phyloP scores from a whole-genome alignment of 1,284 basidiomycete genomes.

The Boletus semigastroideus region DNA sequence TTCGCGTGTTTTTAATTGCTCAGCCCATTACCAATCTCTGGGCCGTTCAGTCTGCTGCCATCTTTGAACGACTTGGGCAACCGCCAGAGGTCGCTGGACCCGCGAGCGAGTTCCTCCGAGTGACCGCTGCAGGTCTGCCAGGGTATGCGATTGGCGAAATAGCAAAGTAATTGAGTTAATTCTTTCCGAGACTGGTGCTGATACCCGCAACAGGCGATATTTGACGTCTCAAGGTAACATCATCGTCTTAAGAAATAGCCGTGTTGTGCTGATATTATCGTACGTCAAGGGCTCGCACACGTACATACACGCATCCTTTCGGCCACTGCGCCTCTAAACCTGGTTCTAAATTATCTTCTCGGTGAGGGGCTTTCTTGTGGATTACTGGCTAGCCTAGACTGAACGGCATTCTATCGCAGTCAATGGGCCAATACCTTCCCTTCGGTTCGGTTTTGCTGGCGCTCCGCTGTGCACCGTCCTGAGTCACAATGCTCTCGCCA shows the following conservation, averaged over 20 bases:
- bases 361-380: conserved; percentile 11
- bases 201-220: conserved; percentile 18
- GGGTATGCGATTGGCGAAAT: conserved; percentile 32
- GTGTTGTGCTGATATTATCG: background rate
- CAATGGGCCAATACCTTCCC: conserved; percentile 26
- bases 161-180: conserved; percentile 19
- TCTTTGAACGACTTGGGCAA: conserved; percentile 27
- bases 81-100: conserved; percentile 16
- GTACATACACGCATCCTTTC: conserved; percentile 26
- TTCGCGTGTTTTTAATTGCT: background rate
- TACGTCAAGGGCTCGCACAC: conserved; percentile 19
- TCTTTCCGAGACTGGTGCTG: conserved; percentile 1
- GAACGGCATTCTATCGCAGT: conserved; percentile 12
- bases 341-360: conserved; percentile 30
- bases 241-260: background rate
- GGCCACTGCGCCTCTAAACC: conserved; percentile 24
- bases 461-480: conserved; percentile 29
- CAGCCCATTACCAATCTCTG: conserved; percentile 27
- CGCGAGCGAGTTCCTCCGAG: conserved; percentile 25
- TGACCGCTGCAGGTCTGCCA: conserved; percentile 26
- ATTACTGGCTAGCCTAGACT: background rate
- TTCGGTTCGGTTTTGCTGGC: conserved; percentile 29
- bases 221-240: conserved; percentile 26
- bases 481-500: conserved; percentile 27
- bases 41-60: conserved; percentile 17